These are phyloP conservation scores for Axilococcus clingmanii DNA, from an alignment of 139 green algal genomes.

Conservation along the genomic window DNA sequence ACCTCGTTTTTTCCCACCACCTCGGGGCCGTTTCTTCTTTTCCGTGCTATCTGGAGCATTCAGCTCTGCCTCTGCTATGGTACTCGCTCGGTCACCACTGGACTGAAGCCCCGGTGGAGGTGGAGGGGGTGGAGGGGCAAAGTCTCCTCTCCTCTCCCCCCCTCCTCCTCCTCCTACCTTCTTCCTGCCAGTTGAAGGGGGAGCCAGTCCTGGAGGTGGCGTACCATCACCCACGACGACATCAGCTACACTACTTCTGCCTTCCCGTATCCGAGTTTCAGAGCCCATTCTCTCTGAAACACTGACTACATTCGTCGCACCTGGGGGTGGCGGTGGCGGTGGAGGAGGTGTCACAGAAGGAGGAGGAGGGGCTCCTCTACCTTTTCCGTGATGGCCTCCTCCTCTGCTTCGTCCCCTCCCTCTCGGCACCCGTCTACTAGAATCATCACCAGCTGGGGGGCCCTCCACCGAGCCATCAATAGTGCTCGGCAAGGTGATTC, in stretches of 20 bases:
- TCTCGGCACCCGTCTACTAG: neutral
- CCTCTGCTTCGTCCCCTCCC: neutral
- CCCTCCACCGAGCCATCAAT: slow-evolving; percentile 25
- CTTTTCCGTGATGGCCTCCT: neutral
- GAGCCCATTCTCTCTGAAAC: neutral
- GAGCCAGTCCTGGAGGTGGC: no score
- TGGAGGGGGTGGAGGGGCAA: neutral
- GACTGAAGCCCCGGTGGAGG: neutral
- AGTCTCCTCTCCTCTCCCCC: neutral
- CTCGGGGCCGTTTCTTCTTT: no score
- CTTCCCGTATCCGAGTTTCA: neutral
- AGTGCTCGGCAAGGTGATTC: slow-evolving; percentile 15
- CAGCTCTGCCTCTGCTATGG: neutral
- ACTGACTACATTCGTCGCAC: neutral
- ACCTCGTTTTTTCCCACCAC: no score
- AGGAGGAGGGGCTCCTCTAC: neutral
- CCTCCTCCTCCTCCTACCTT: neutral
- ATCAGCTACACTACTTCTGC: neutral
- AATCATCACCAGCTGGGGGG: neutral
- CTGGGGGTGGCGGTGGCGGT: no score
- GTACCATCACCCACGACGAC: neutral
- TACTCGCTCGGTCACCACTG: no score
- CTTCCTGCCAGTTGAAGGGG: no score
- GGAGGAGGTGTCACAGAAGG: neutral
- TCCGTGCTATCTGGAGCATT: neutral